Conservation (phyloP, 2,329 filamentous ascomycete species). For the Proliferodiscus dingleyae region DNA sequence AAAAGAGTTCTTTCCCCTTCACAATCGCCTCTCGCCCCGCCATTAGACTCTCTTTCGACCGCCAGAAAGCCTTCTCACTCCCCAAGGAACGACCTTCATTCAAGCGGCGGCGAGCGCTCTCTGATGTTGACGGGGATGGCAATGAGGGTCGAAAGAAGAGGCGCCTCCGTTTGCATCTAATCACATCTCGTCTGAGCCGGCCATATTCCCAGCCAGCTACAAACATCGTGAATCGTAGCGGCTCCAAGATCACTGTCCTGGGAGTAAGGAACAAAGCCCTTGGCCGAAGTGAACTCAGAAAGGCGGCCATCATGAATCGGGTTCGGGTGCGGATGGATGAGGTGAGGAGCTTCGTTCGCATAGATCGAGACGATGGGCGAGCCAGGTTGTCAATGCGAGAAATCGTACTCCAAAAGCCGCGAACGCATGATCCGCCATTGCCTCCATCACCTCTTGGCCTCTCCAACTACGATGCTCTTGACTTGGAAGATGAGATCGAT, state of each 20-base stretch:
- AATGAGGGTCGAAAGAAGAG: constrained; percentile 54
- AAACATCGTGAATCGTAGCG: constrained; percentile 59
- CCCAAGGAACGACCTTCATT: constrained; percentile 22
- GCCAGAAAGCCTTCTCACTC: constrained; percentile 21
- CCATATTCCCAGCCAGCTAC: constrained; percentile 66
- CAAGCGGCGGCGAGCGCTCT: constrained; percentile 31
- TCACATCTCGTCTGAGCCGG: constrained; percentile 65
- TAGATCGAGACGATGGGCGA: constrained; percentile 22
- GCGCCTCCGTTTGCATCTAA: constrained; percentile 55
- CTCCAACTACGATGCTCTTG: constrained; percentile 32
- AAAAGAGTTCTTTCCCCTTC: constrained; percentile 33
- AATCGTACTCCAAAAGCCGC: constrained; percentile 24
- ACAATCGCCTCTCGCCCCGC: constrained; percentile 30
- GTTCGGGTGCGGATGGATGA: constrained; percentile 44
- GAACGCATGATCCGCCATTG: constrained; percentile 23
- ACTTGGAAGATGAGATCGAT: constrained; percentile 29
- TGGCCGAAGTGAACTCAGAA: constrained; percentile 49
- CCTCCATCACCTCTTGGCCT: constrained; percentile 31
- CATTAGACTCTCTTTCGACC: constrained; percentile 33
- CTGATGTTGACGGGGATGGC: constrained; percentile 31
- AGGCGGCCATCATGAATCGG: constrained; percentile 62
- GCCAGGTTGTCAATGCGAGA: constrained; percentile 23
- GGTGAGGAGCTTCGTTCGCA: constrained; percentile 21
- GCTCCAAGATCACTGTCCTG: constrained; percentile 41
- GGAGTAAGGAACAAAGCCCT: constrained; percentile 41